Base-by-base conservation (phyloP, 371 early-diverging fungal species). In the Mortierella sp. region DNA sequence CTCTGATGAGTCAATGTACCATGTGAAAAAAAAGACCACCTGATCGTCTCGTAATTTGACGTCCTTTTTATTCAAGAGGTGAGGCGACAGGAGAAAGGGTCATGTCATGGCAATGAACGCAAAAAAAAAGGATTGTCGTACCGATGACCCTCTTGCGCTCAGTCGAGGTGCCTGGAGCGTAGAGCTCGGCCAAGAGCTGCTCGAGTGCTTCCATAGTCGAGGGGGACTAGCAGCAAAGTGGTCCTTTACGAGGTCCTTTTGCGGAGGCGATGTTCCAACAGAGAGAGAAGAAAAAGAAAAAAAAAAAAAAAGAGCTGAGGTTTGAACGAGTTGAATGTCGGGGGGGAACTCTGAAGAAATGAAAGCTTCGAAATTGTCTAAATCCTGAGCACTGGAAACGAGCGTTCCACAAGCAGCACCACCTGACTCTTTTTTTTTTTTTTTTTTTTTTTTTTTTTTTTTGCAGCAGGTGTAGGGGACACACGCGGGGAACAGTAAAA, bases 141-240 rank as follows among this genome's bases (percentile, higher is more conserved):
- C 79, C 79, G 37, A 79, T 79, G 47, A 45, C 57, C 51, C 73
- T 61, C 60, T 79, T 79, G 30, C 73, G 66, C 56, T 79, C 79
- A 11, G 69, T 66, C 61, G 66, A 63, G 14, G 79, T 72, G 46
- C 57, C 44, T 37, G 72, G 66, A 44, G 63, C 70, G 53, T 72
- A 79, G 43, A 72, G 72, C 79, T 79, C 79, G 66, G 73, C 70
- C 47, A 79, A 63, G 44, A 72, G 45, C 47, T 57, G 70, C 57
- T 79, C 73, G 30, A 79, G 69, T 30, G 63, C 60, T 19, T 79
- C 79, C 79, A 79, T 79, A n/a, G 29, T 58, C 48, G 43, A 25
- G 30, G 58, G 43, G 7, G 30, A 37, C 30, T 44, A 18, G 19
- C 43, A 26, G 26, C 18, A 30, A 30, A 37, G 56, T 26, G 37